A percentile compares a stretch with the other conserved stretches of the same genome.
phyloP scores from a whole-genome alignment of 441 rosid species.

The Corymbia calophylla region DNA sequence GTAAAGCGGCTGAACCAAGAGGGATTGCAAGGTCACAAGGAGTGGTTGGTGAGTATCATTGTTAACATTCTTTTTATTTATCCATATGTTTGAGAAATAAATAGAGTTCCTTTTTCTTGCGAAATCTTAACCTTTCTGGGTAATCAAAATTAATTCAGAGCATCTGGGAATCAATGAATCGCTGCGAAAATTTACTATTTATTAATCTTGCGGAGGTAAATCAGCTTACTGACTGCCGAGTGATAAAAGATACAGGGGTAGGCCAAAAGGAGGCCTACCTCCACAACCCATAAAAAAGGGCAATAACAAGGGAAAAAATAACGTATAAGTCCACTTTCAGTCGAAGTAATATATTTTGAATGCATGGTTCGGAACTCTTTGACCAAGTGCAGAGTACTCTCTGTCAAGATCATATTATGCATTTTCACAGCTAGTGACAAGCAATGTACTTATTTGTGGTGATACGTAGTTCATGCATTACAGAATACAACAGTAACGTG shows the following conservation, averaged over 20 bases:
- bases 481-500: background rate
- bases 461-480: background rate
- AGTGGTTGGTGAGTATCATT: background rate
- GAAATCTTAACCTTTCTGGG: background rate
- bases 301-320: background rate
- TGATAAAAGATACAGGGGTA: background rate
- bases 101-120: background rate
- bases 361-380: background rate
- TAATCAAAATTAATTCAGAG: background rate
- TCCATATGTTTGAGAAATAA: background rate
- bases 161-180: background rate
- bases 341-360: background rate
- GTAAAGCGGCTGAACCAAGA: constrained; percentile 2
- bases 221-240: background rate
- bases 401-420: background rate
- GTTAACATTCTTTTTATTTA: background rate
- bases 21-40: constrained; percentile 3
- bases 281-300: background rate
- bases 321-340: background rate
- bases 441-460: background rate
- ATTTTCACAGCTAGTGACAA: background rate
- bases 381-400: background rate
- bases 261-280: background rate
- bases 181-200: background rate
- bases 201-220: background rate